Evolutionary conservation across 768 basidiomycete species (phyloP).

Genomic region (Gloeopeniophorella convolvens): DNA sequence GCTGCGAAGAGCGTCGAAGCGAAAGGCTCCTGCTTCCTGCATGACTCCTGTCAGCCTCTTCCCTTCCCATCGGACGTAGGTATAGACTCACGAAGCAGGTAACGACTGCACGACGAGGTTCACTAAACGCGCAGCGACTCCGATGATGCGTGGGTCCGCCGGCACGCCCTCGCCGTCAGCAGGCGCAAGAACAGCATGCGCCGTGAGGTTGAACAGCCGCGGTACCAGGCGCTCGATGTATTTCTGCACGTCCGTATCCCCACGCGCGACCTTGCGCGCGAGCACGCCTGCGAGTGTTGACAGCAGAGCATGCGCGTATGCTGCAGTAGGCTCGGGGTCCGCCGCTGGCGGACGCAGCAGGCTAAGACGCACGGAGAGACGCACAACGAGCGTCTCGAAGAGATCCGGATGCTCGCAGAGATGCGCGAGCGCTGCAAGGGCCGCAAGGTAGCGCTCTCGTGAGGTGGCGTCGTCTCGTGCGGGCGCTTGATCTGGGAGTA

Average conservation of each 20-base stretch:
- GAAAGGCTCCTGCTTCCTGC: constrained; percentile 63
- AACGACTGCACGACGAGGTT: constrained; percentile 61
- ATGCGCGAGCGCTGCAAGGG: constrained; percentile 58
- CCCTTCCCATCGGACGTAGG: too few species aligned
- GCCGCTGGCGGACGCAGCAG: constrained; percentile 43
- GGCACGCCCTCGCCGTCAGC: constrained; percentile 27
- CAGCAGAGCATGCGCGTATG: constrained; percentile 83
- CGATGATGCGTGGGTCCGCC: constrained; percentile 50
- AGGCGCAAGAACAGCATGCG: constrained; percentile 33
- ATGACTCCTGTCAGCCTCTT: neutral
- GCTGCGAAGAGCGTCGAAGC: constrained; percentile 45
- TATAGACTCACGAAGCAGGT: constrained; percentile 51
- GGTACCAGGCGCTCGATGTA: constrained; percentile 75
- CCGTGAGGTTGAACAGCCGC: constrained; percentile 58
- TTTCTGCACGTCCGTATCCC: constrained; percentile 65
- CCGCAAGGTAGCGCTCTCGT: constrained; percentile 60
- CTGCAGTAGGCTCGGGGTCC: constrained; percentile 58
- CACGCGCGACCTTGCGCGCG: constrained; percentile 37
- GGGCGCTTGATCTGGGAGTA: constrained; percentile 66
- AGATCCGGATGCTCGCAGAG: constrained; percentile 70
- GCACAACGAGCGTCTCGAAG: constrained; percentile 80
- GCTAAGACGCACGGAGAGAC: constrained; percentile 72
- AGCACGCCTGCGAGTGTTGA: constrained; percentile 61
- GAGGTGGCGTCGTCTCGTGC: constrained; percentile 43
- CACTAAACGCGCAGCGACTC: constrained; percentile 59